Conservation (phyloP, 768 basidiomycete species). For the Cyclocybe cylindracea region DNA sequence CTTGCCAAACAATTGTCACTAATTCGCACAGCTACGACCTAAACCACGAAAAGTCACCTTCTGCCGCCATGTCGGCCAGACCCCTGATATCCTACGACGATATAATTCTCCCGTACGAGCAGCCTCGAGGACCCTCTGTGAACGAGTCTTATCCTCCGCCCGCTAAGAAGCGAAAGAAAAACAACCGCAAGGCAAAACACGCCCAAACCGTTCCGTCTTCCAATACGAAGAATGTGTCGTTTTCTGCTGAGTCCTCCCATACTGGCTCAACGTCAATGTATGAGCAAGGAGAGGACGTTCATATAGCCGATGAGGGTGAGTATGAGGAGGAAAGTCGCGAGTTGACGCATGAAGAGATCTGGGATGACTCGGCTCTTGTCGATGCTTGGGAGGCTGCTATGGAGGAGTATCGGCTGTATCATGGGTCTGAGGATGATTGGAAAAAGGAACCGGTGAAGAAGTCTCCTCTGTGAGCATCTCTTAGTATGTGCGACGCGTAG, state of each 20-base stretch:
- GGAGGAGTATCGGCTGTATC: slow-evolving; percentile 75
- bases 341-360: slow-evolving; percentile 73
- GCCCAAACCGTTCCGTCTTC: slow-evolving; percentile 10
- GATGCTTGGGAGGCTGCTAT: slow-evolving; percentile 84
- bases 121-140: slow-evolving; percentile 15
- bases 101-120: slow-evolving; percentile 45
- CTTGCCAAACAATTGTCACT: no score
- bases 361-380: slow-evolving; percentile 85
- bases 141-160: slow-evolving; percentile 30
- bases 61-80: slow-evolving; percentile 32
- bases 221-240: neutral
- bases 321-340: slow-evolving; percentile 55
- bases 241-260: neutral
- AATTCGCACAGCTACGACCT: no score
- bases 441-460: slow-evolving; percentile 69
- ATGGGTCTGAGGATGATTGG: slow-evolving; percentile 74
- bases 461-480: slow-evolving; percentile 63
- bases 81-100: slow-evolving; percentile 66
- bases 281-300: slow-evolving; percentile 7
- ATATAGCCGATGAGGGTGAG: slow-evolving; percentile 21
- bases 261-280: neutral
- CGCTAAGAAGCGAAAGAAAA: slow-evolving; percentile 58
- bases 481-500: neutral
- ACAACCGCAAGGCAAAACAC: slow-evolving; percentile 18
- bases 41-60: no score